These are phyloP conservation scores for Sphagnum magellanicum DNA, from an alignment of 228 moss, liverwort and hornwort species.

Conservation along the genomic window DNA sequence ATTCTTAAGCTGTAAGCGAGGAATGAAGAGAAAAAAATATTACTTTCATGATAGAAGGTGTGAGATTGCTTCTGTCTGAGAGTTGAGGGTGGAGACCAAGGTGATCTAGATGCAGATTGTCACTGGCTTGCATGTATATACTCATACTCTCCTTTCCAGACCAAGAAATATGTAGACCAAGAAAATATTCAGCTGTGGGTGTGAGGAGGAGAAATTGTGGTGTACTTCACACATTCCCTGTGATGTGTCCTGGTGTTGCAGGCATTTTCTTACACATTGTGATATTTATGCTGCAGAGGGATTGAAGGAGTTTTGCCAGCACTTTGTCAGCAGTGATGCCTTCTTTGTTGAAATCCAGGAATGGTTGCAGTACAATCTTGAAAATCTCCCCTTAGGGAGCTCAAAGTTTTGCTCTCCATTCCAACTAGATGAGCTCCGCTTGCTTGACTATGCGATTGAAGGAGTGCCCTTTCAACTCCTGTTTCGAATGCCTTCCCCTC, in stretches of 20 bases:
- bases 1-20: no score
- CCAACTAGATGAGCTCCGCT: conserved; percentile 74
- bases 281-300: conserved; percentile 32
- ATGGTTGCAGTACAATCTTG: conserved; percentile 78
- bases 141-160: background rate
- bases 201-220: background rate
- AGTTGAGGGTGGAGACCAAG: background rate
- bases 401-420: conserved; percentile 63
- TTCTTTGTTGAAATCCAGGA: conserved; percentile 67
- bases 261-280: background rate
- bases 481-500: conserved; percentile 72
- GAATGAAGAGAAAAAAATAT: no score
- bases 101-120: background rate
- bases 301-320: conserved; percentile 72
- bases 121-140: background rate
- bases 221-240: background rate
- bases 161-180: background rate
- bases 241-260: background rate
- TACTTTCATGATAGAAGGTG: no score
- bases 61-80: no score
- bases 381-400: conserved; percentile 42
- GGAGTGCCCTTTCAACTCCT: conserved; percentile 93
- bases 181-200: background rate
- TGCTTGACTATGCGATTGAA: conserved; percentile 86
- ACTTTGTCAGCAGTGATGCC: conserved; percentile 56